Evolutionary conservation across 78 protist species (phyloP).

Genomic region (Dictyostelium brefeldianum): DNA sequence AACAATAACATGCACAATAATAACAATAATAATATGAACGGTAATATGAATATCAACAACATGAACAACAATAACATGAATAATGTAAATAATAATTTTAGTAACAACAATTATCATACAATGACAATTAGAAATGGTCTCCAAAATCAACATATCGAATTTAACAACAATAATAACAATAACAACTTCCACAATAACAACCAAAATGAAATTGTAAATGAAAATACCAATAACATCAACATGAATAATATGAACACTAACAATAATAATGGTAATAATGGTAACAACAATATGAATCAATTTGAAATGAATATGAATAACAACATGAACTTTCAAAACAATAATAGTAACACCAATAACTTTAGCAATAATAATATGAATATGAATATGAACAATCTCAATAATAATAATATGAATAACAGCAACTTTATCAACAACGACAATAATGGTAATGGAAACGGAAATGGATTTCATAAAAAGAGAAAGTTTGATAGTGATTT

Average conservation of each 20-base stretch:
- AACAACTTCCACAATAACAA: background rate
- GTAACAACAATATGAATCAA: background rate
- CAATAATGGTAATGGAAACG: background rate
- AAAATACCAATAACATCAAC: background rate
- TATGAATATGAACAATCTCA: background rate
- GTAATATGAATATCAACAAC: background rate
- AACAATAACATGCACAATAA: background rate
- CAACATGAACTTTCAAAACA: background rate
- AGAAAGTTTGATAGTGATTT: background rate
- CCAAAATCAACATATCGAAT: background rate
- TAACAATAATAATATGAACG: background rate
- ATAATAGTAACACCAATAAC: background rate
- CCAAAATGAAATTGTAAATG: background rate
- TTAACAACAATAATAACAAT: background rate
- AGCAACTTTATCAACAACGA: background rate
- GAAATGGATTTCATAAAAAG: background rate
- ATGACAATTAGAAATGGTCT: background rate
- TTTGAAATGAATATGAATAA: background rate
- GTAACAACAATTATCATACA: conserved; percentile 16
- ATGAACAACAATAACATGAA: background rate
- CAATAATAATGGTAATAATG: background rate
- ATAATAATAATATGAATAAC: background rate
- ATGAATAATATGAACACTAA: background rate
- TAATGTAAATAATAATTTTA: background rate
- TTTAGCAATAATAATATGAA: background rate